Evolutionary conservation across 257 asterid species (phyloP).

Genomic region (Prunella vulgaris): DNA sequence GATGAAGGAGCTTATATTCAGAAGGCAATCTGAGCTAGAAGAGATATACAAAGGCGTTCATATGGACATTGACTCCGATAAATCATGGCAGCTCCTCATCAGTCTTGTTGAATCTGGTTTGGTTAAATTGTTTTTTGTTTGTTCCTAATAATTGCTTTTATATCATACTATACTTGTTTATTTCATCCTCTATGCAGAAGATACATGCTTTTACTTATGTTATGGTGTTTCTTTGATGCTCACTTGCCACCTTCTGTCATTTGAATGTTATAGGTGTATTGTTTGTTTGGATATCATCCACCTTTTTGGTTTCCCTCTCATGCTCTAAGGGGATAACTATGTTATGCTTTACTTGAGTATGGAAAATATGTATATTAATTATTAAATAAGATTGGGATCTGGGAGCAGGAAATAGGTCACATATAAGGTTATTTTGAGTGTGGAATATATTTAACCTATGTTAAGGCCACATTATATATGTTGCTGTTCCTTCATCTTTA

Average conservation of each 20-base stretch:
- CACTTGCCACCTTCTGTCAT: neutral
- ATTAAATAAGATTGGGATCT: neutral
- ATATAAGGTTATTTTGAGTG: neutral
- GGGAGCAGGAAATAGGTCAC: neutral
- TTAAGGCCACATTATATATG: neutral
- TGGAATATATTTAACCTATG: neutral
- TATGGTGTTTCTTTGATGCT: neutral
- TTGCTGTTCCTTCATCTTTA: neutral
- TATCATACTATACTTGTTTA: slow-evolving; percentile 3
- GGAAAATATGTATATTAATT: neutral
- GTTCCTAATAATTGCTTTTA: neutral
- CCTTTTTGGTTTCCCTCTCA: neutral
- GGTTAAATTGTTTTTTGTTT: neutral
- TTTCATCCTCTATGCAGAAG: slow-evolving; percentile 4
- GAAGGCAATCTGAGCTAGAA: slow-evolving; percentile 69
- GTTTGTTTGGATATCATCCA: neutral
- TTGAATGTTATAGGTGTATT: neutral
- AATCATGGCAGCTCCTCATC: slow-evolving; percentile 41
- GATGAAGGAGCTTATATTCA: slow-evolving; percentile 66
- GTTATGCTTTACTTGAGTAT: neutral
- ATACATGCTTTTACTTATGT: neutral
- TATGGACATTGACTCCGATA: slow-evolving; percentile 56
- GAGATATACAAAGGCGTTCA: slow-evolving; percentile 56
- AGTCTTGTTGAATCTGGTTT: slow-evolving; percentile 55
- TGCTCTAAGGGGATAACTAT: neutral